Percentiles rank a stretch among this genome's conserved stretches.
These are phyloP conservation scores for Xeromyces bisporus DNA, from an alignment of 495 filamentous ascomycete species.

Conservation along the genomic window DNA sequence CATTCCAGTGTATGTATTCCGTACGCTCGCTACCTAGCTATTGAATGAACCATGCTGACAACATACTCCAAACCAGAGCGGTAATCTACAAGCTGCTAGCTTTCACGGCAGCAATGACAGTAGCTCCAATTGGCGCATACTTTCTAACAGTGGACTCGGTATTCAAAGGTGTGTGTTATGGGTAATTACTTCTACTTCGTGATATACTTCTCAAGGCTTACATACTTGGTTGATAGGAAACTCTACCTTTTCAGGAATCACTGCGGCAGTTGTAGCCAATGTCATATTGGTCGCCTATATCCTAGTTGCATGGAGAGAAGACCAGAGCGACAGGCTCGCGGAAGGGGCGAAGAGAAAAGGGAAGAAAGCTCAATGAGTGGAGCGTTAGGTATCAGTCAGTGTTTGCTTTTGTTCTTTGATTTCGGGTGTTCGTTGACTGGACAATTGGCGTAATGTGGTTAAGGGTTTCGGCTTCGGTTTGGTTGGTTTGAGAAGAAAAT, in stretches of 20 bases:
- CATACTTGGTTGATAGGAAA: conserved; percentile 42
- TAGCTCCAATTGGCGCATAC: conserved; percentile 69
- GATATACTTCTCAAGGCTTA: background rate
- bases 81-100: conserved; percentile 79
- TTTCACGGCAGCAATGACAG: conserved; percentile 85
- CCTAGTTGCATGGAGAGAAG: conserved; percentile 80
- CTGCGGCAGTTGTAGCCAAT: conserved; percentile 81
- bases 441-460: too few relatives aligned
- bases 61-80: conserved; percentile 32
- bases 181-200: background rate
- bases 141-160: conserved; percentile 61
- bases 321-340: conserved; percentile 47
- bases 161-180: conserved; percentile 58
- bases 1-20: conserved; percentile 49
- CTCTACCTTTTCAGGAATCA: conserved; percentile 65
- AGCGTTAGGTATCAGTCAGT: background rate
- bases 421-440: too few relatives aligned
- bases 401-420: conserved; percentile 3
- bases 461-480: too few relatives aligned
- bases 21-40: too few relatives aligned
- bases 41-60: too few relatives aligned
- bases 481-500: too few relatives aligned
- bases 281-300: conserved; percentile 82
- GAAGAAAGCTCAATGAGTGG: conserved; percentile 41
- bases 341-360: conserved; percentile 30